phyloP scores from a whole-genome alignment of 306 rosid species.

The Cyamopsis tetragonoloba region DNA sequence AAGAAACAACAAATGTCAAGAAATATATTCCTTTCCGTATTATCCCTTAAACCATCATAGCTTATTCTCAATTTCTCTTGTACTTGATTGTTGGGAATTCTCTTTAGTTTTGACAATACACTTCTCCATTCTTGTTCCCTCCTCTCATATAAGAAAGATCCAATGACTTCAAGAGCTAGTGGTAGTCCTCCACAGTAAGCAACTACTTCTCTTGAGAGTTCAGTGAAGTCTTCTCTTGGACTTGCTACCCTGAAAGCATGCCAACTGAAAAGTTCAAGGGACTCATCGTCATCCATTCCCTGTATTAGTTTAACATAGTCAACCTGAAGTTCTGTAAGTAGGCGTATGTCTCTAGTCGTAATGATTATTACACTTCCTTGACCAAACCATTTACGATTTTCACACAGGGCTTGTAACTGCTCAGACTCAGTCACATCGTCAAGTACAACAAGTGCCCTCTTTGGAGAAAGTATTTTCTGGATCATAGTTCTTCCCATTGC shows the following conservation, averaged over 20 bases:
- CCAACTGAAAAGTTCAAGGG: conserved; percentile 27
- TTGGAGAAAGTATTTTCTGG: not conserved
- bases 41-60: conserved; percentile 8
- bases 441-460: not conserved
- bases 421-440: not conserved
- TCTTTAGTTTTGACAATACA: conserved; percentile 23
- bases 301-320: not conserved
- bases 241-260: conserved; percentile 19
- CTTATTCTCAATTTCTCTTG: conserved; percentile 23
- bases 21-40: conserved; percentile 24
- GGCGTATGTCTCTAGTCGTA: conserved; percentile 24
- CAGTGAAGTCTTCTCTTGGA: not conserved
- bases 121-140: conserved; percentile 16
- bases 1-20: conserved; percentile 44
- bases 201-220: not conserved
- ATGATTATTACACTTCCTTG: conserved; percentile 21
- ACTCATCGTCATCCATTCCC: conserved; percentile 18
- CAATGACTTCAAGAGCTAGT: conserved; percentile 36
- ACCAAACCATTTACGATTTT: not conserved
- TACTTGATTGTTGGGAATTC: conserved; percentile 22
- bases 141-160: conserved; percentile 27
- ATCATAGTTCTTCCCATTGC: not conserved
- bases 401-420: too few relatives aligned
- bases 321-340: not conserved
- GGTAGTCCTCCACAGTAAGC: conserved; percentile 33